phyloP scores from a whole-genome alignment of 371 early-diverging fungal species.

The Mortierella sp. region DNA sequence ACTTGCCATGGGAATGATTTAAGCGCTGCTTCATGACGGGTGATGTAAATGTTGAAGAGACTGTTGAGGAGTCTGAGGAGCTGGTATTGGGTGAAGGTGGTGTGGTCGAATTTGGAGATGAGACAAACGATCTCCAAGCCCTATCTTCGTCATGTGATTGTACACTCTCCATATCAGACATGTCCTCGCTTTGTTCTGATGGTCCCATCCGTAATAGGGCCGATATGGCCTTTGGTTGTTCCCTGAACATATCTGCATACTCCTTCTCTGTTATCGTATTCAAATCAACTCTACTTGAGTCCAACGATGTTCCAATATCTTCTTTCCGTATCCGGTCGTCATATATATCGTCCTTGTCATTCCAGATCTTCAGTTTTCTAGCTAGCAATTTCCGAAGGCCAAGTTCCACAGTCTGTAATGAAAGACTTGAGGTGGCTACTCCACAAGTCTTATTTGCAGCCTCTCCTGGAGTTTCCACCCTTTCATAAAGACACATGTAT shows the following conservation, averaged over 20 bases:
- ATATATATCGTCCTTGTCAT: conserved; percentile 5
- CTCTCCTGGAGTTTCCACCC: conserved; percentile 39
- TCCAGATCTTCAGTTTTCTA: conserved; percentile 5
- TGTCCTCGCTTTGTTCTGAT: conserved; percentile 41
- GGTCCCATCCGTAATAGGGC: conserved; percentile 17
- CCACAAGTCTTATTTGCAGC: neutral
- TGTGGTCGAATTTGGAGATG: conserved; percentile 54
- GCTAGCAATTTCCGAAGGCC: conserved; percentile 23
- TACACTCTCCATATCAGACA: conserved; percentile 53
- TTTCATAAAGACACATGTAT: conserved; percentile 94
- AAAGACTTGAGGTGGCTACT: conserved; percentile 18
- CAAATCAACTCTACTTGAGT: conserved; percentile 25
- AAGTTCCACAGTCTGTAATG: conserved; percentile 44
- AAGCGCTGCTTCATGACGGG: conserved; percentile 32
- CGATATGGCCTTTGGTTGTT: conserved; percentile 29
- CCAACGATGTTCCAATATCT: neutral
- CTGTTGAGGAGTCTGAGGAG: conserved; percentile 27
- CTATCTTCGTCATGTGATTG: conserved; percentile 34
- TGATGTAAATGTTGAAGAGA: conserved; percentile 33
- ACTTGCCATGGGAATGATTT: neutral
- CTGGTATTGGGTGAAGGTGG: conserved; percentile 48
- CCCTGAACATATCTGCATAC: conserved; percentile 30
- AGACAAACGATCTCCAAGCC: conserved; percentile 48
- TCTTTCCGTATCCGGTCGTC: neutral
- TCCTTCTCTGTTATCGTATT: conserved; percentile 28